These are phyloP conservation scores for Sutorius australiensis DNA, from an alignment of 768 basidiomycete species.

Conservation along the genomic window DNA sequence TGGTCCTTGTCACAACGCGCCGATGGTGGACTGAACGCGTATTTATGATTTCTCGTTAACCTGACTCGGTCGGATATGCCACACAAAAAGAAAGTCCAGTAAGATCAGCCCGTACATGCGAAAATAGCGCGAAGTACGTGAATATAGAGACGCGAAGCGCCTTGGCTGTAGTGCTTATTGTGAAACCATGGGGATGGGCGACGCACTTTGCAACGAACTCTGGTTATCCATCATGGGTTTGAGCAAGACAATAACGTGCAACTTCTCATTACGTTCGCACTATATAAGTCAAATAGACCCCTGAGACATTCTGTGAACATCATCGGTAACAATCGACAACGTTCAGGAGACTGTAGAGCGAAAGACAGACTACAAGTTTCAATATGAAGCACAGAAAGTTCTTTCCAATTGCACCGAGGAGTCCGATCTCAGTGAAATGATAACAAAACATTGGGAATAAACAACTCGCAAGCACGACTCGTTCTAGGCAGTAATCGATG, in stretches of 20 bases:
- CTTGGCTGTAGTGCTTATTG: slow-evolving; percentile 21
- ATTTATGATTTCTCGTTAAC: slow-evolving; percentile 22
- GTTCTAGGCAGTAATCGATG: neutral
- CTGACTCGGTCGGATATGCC: neutral
- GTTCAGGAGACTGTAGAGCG: slow-evolving; percentile 1
- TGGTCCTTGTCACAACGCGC: slow-evolving; percentile 9
- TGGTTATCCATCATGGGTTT: slow-evolving; percentile 4
- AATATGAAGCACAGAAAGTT: neutral
- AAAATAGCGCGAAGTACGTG: slow-evolving; percentile 13
- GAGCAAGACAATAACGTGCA: slow-evolving; percentile 24
- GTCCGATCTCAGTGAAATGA: neutral
- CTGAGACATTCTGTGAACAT: slow-evolving; percentile 6
- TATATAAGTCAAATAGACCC: slow-evolving; percentile 9
- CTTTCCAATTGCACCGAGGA: neutral
- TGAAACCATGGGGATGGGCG: slow-evolving; percentile 28
- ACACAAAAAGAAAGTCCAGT: slow-evolving; percentile 21
- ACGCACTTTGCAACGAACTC: slow-evolving; percentile 1
- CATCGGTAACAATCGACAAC: neutral
- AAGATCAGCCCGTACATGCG: neutral
- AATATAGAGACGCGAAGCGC: slow-evolving; percentile 18
- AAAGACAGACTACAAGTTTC: neutral
- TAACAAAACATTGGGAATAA: neutral
- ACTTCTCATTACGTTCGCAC: slow-evolving; percentile 2
- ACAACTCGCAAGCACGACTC: neutral
- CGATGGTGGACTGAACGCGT: slow-evolving; percentile 1